Evolutionary conservation across 768 basidiomycete species (phyloP).

Genomic region (Tricholoma terreum): DNA sequence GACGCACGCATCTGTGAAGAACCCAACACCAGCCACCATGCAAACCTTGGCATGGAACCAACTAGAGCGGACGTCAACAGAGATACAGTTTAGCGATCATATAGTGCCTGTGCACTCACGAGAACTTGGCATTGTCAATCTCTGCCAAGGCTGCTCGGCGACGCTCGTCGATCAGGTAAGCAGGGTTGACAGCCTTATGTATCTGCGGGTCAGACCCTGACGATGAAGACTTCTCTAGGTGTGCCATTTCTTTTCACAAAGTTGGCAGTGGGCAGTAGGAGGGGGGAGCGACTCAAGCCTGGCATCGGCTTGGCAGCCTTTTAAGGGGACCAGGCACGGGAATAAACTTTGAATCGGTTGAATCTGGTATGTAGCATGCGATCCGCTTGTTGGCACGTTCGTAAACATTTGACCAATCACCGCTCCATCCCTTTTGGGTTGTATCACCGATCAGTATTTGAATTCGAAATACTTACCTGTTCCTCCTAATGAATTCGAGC

Average conservation of each 20-base stretch:
- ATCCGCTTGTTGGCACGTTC: too few relatives aligned
- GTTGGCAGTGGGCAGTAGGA: not conserved
- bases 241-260: conserved; percentile 11
- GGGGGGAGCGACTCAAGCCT: conserved; percentile 1
- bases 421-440: too few relatives aligned
- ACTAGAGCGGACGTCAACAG: conserved; percentile 31
- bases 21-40: conserved; percentile 73
- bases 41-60: conserved; percentile 86
- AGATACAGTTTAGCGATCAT: not conserved
- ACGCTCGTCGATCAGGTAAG: conserved; percentile 58
- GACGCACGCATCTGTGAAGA: conserved; percentile 82
- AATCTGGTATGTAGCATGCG: too few relatives aligned
- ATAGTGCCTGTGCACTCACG: conserved; percentile 42
- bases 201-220: conserved; percentile 24
- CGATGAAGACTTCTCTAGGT: conserved; percentile 39
- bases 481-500: too few relatives aligned
- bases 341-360: too few relatives aligned
- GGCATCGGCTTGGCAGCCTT: not conserved
- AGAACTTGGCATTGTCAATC: conserved; percentile 84
- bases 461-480: too few relatives aligned
- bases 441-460: too few relatives aligned
- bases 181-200: conserved; percentile 27
- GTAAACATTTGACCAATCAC: too few relatives aligned
- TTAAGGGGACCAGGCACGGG: not conserved
- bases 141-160: conserved; percentile 81